Conservation (phyloP, 495 filamentous ascomycete species). For the Neurospora africana region DNA sequence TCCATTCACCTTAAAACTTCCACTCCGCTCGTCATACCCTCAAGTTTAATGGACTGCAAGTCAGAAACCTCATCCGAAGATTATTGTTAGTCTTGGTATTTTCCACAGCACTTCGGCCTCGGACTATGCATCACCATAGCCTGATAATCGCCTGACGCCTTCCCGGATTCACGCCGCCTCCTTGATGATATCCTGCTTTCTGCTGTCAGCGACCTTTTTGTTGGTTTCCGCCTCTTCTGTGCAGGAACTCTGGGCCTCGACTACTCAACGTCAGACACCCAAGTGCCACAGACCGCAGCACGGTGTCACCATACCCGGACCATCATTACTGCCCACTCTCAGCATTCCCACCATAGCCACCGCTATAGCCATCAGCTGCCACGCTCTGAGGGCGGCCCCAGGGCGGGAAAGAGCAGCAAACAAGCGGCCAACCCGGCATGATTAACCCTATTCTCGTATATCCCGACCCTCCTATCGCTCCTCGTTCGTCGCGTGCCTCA, state of each 20-base stretch:
- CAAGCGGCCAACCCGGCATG: neutral
- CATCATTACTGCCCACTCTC: neutral
- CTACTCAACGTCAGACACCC: neutral
- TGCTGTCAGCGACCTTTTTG: neutral
- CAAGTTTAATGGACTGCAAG: neutral
- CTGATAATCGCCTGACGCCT: neutral
- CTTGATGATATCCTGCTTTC: neutral
- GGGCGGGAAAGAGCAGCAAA: constrained; percentile 6
- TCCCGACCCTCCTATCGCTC: constrained; percentile 13
- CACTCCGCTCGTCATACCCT: neutral
- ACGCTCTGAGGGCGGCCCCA: neutral
- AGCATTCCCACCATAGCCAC: neutral
- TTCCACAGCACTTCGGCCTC: neutral
- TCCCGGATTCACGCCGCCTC: neutral
- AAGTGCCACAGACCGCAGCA: neutral
- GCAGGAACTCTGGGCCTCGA: neutral
- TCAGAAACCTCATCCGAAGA: neutral
- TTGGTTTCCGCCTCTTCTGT: neutral
- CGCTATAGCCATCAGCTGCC: neutral
- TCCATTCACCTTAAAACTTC: neutral
- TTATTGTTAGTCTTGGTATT: neutral
- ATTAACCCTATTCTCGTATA: neutral
- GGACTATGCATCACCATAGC: neutral
- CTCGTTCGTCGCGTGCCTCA: constrained; percentile 7
- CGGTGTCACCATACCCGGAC: neutral